phyloP scores from a whole-genome alignment of 73 alveolate genomes.

The Tetrahymena borealis region DNA sequence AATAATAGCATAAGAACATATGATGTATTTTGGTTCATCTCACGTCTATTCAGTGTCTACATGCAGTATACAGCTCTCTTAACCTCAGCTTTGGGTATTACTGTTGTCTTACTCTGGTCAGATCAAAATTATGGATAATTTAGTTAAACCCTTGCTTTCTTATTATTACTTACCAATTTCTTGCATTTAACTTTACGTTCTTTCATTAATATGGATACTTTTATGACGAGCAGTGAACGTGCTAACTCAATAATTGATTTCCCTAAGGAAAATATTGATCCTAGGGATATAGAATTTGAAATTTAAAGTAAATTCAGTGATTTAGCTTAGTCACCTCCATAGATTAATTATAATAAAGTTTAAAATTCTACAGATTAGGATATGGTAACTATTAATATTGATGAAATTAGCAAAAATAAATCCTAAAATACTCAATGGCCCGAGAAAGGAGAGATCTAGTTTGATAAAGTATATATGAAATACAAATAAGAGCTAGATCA shows the following conservation, averaged over 20 bases:
- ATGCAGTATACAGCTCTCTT: background rate
- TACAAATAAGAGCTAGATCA: slow-evolving; percentile 44
- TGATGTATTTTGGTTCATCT: background rate
- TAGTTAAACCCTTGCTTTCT: background rate
- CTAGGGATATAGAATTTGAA: background rate
- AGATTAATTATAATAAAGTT: background rate
- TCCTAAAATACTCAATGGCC: background rate
- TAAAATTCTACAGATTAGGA: background rate
- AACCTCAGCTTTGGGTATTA: background rate
- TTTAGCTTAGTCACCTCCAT: background rate
- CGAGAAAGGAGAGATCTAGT: slow-evolving; percentile 3
- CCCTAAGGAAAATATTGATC: slow-evolving; percentile 4
- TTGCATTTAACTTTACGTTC: background rate
- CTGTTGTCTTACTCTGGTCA: background rate
- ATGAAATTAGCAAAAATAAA: background rate
- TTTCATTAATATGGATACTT: background rate
- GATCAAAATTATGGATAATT: background rate
- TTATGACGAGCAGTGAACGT: background rate
- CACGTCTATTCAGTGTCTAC: background rate
- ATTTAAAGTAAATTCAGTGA: background rate
- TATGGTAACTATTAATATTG: background rate
- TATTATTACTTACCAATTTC: background rate
- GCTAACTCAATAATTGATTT: background rate
- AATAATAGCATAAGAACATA: background rate
- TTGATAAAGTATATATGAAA: slow-evolving; percentile 40